phyloP scores from a whole-genome alignment of 768 basidiomycete genomes.

The Trametes villosa region DNA sequence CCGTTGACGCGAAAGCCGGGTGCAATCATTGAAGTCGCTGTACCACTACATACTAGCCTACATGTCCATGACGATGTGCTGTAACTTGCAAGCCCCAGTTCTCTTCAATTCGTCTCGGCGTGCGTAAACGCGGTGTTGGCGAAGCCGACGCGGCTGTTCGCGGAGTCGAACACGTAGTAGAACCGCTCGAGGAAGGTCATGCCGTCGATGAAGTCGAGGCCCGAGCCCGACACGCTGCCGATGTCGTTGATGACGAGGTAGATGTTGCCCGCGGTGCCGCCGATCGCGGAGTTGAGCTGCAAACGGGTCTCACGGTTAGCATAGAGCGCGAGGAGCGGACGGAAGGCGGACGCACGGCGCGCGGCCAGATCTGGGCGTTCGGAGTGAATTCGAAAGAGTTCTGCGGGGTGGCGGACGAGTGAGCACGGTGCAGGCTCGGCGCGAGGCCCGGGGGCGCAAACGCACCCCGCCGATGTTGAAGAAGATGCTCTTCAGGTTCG shows the following conservation, averaged over 20 bases:
- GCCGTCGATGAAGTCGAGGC: constrained; percentile 42
- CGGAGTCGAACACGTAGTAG: constrained; percentile 40
- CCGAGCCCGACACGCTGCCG: constrained; percentile 30
- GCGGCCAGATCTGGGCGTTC: constrained; percentile 74
- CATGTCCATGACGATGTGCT: too few species aligned
- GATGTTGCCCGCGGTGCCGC: constrained; percentile 46
- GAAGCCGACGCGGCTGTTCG: constrained; percentile 38
- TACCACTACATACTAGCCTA: too few species aligned
- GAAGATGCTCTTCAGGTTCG: constrained; percentile 26
- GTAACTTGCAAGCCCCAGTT: too few species aligned
- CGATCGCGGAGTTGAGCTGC: constrained; percentile 59
- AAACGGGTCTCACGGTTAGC: too few species aligned
- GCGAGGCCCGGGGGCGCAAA: not conserved
- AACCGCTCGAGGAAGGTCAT: constrained; percentile 40
- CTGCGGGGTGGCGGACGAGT: constrained; percentile 34
- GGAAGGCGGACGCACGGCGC: constrained; percentile 25
- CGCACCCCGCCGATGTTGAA: constrained; percentile 26
- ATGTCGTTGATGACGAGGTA: constrained; percentile 41
- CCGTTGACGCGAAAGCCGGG: too few species aligned
- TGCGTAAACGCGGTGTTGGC: constrained; percentile 40
- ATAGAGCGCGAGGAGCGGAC: not conserved
- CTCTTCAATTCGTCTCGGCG: constrained; percentile 33
- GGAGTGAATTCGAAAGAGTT: constrained; percentile 57
- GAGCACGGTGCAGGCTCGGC: not conserved
- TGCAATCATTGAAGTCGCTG: too few species aligned